These are phyloP conservation scores for Kondoa malvinella DNA, from an alignment of 768 basidiomycete species.

Conservation along the genomic window DNA sequence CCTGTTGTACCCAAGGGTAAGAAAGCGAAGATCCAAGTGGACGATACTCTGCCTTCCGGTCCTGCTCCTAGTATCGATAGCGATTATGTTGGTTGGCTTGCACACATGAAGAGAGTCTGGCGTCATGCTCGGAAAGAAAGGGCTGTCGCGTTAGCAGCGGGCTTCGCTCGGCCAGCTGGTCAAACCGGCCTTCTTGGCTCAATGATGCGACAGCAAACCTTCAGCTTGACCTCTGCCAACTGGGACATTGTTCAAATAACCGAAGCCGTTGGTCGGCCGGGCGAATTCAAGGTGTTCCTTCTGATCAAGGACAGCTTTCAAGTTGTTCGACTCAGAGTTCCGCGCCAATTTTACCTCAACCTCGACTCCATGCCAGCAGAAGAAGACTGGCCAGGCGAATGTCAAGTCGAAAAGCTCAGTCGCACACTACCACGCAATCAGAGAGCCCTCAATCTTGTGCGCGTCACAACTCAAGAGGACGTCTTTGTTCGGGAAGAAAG, in stretches of 20 bases:
- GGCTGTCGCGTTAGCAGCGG: constrained; percentile 30
- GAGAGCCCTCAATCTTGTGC: constrained; percentile 62
- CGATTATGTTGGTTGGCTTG: constrained; percentile 62
- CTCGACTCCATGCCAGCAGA: constrained; percentile 50
- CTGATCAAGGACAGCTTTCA: constrained; percentile 61
- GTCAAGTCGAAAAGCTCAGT: constrained; percentile 45
- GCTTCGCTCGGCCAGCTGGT: constrained; percentile 34
- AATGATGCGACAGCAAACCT: constrained; percentile 34
- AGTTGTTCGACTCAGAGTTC: constrained; percentile 65
- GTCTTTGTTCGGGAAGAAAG: constrained; percentile 67
- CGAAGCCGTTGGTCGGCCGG: constrained; percentile 39
- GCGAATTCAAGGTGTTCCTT: constrained; percentile 77
- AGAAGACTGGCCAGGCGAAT: constrained; percentile 45
- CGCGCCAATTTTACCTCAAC: constrained; percentile 85
- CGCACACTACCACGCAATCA: constrained; percentile 63
- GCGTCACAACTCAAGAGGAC: constrained; percentile 63
- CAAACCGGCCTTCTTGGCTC: constrained; percentile 37
- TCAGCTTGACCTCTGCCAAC: constrained; percentile 38
- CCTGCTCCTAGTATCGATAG: constrained; percentile 48
- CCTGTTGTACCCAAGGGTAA: constrained; percentile 20
- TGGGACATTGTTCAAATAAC: constrained; percentile 88
- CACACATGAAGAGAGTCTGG: constrained; percentile 63
- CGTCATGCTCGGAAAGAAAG: constrained; percentile 41
- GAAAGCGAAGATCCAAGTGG: constrained; percentile 31
- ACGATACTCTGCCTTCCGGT: constrained; percentile 4